Base-by-base conservation (phyloP, 1,284 basidiomycete genomes). In the Tausonia pullulans region DNA sequence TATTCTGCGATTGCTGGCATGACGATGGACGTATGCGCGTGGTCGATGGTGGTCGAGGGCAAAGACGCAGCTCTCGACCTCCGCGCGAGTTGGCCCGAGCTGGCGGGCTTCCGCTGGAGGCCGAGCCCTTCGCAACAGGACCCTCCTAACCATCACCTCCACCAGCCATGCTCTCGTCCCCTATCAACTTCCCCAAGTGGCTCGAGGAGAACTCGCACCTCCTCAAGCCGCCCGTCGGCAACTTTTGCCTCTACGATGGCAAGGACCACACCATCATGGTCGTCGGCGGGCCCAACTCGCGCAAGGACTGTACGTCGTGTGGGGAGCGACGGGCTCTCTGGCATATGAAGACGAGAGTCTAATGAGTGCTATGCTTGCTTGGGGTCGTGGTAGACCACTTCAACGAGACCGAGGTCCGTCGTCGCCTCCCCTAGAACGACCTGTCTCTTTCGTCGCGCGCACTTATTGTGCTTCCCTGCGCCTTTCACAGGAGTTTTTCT, bases 191-290 rank as follows among this genome's bases (percentile, higher is more conserved):
- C 70, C 83, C 83, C 6, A 85, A 84, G 75, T 95, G 92, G 92
- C 81, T 96, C 61, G 76, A 80, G 16, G 84, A 90, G 71, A 93
- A 95, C 70, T 76, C 77, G 16, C 82, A 91, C 69, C 81, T 87
- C 16, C 80, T 96, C 55, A 82, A 87, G 73, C 92, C 92, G 2
- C 92, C 92, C 0, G 91, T 96, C 62, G 92, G 90, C 76, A 93
- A 93, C 73, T 91, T 86, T 71, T 93, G 88, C 75, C 76, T 95
- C 63, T 94, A 93, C 75, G 82, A 84, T 62, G 89, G 89, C 60
- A 80, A 82, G 49, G 90, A 95, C 74, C 92, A 88, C 72, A 83
- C 88, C 59, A 84, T 92, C 52, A 96, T 96, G 93, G 88, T 83
- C 10, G 85, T 96, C 39, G 93, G 93, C 13, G 93, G 92, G 0